A percentile compares a stretch with the other conserved stretches of the same genome.
Conservation (phyloP, 495 filamentous ascomycete genomes). For the Xylaria palmicola region DNA sequence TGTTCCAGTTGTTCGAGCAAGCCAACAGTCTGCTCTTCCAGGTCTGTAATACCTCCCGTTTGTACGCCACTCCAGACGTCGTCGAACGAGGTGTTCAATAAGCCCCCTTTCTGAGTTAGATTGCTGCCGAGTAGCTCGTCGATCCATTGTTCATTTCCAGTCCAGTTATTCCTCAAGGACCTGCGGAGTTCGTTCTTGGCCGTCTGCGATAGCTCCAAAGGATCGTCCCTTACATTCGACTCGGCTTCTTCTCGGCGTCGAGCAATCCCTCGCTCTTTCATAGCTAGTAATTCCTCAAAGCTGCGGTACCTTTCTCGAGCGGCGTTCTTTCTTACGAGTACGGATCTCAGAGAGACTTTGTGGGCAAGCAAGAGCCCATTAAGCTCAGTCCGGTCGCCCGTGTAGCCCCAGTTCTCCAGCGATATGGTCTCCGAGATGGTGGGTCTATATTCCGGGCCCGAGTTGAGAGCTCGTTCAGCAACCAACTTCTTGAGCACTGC, state of each 20-base stretch:
- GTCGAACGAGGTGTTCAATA: constrained; percentile 64
- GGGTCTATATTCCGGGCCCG: constrained; percentile 38
- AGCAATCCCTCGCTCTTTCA: constrained; percentile 42
- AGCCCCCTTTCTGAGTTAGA: constrained; percentile 55
- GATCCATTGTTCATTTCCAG: constrained; percentile 68
- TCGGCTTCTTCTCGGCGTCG: constrained; percentile 44
- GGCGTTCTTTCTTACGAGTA: constrained; percentile 56
- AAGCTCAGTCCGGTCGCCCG: constrained; percentile 58
- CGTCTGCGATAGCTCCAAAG: constrained; percentile 34
- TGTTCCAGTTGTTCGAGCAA: constrained; percentile 62
- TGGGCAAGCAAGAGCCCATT: constrained; percentile 71
- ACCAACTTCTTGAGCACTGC: constrained; percentile 71
- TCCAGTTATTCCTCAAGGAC: constrained; percentile 68
- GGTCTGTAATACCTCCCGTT: constrained; percentile 50
- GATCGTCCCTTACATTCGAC: constrained; percentile 12
- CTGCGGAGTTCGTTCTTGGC: constrained; percentile 45
- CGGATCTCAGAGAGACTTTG: constrained; percentile 57
- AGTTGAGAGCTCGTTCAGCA: constrained; percentile 41
- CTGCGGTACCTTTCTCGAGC: constrained; percentile 50
- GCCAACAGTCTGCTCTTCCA: constrained; percentile 44
- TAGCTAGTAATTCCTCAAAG: constrained; percentile 59
- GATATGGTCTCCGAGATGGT: constrained; percentile 58
- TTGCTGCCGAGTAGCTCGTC: constrained; percentile 64
- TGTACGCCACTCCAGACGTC: constrained; percentile 64
- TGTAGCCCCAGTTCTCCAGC: constrained; percentile 58